phyloP scores from a whole-genome alignment of 176 grass and related monocot species.

The Stipa capillata region DNA sequence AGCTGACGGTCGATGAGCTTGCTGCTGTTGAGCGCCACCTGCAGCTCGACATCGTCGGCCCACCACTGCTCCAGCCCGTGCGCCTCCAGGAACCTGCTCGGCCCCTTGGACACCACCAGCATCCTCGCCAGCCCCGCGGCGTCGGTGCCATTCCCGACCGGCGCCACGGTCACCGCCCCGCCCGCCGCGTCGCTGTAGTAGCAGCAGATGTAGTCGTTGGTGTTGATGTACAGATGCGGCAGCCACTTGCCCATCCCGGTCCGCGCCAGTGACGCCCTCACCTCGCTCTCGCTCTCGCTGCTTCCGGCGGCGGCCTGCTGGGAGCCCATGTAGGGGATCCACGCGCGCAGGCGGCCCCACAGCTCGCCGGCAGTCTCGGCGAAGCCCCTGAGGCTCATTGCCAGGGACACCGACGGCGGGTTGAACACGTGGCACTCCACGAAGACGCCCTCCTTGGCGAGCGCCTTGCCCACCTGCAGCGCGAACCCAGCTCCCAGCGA shows the following conservation, averaged over 20 bases:
- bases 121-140: constrained; percentile 38
- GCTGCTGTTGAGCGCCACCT: constrained; percentile 63
- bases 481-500: constrained; percentile 79
- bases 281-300: background rate
- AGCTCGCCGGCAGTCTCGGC: constrained; percentile 58
- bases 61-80: constrained; percentile 88
- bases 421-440: constrained; percentile 96
- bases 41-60: constrained; percentile 71
- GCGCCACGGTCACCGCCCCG: constrained; percentile 45
- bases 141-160: background rate
- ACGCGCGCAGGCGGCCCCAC: constrained; percentile 40
- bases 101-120: constrained; percentile 60
- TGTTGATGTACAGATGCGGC: constrained; percentile 83
- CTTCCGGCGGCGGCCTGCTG: background rate
- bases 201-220: constrained; percentile 85
- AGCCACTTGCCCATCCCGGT: constrained; percentile 48
- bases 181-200: constrained; percentile 60
- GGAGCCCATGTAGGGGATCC: constrained; percentile 38
- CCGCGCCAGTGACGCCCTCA: background rate
- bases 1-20: constrained; percentile 72
- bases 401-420: constrained; percentile 78
- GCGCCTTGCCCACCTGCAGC: constrained; percentile 76
- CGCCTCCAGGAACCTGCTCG: constrained; percentile 66
- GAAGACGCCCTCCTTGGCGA: constrained; percentile 67
- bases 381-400: constrained; percentile 50